These are phyloP conservation scores for Aphanocladium album DNA, from an alignment of 2,329 filamentous ascomycete genomes.

Conservation along the genomic window DNA sequence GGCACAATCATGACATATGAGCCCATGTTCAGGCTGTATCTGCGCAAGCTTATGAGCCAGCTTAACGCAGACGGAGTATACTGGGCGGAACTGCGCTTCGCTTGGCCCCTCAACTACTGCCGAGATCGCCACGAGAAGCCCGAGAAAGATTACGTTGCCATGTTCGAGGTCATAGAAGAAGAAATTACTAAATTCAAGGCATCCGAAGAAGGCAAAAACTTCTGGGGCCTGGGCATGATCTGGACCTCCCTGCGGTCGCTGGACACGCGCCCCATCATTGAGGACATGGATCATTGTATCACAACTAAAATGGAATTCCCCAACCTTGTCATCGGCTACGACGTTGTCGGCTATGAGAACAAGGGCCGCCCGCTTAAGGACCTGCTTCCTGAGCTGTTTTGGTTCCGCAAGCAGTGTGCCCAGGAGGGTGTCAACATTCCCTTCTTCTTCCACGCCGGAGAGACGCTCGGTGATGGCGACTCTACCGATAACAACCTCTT, in stretches of 20 bases:
- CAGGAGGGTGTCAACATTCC: conserved; percentile 76
- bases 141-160: conserved; percentile 62
- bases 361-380: conserved; percentile 69
- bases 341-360: conserved; percentile 86
- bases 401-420: conserved; percentile 83
- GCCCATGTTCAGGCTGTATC: conserved; percentile 75
- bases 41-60: conserved; percentile 64
- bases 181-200: conserved; percentile 72
- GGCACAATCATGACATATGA: conserved; percentile 80
- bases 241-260: conserved; percentile 71
- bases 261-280: conserved; percentile 60
- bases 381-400: conserved; percentile 79
- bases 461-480: conserved; percentile 72
- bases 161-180: conserved; percentile 70
- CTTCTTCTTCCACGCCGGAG: conserved; percentile 94
- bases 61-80: conserved; percentile 76
- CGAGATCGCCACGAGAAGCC: conserved; percentile 58
- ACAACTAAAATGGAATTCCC: conserved; percentile 74
- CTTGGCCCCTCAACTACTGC: conserved; percentile 68
- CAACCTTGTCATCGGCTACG: conserved; percentile 77
- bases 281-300: conserved; percentile 86
- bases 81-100: conserved; percentile 75
- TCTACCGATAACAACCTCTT: conserved; percentile 77
- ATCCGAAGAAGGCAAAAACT: conserved; percentile 63
- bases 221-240: conserved; percentile 82